Percentiles rank a stretch among this genome's conserved stretches.
These are phyloP conservation scores for Podaxis sp. DNA, from an alignment of 768 basidiomycete species.

Conservation along the genomic window DNA sequence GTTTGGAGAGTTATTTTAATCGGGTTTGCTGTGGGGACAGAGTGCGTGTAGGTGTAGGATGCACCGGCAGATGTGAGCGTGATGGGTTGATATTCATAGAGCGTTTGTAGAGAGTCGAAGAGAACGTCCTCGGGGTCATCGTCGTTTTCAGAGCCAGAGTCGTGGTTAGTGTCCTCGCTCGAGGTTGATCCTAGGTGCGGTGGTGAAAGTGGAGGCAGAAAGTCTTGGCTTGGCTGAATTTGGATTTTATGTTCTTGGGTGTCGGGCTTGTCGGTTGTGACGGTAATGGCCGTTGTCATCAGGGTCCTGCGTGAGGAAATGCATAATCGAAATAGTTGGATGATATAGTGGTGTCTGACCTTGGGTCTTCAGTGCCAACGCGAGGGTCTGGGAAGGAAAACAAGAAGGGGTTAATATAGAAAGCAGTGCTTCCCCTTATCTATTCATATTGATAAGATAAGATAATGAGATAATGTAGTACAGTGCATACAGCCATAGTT, in stretches of 20 bases:
- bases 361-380: background rate
- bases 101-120: slow-evolving; percentile 56
- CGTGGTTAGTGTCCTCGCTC: background rate
- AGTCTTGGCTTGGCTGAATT: background rate
- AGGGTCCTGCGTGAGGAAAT: background rate
- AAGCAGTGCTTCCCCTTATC: too few relatives aligned
- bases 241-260: background rate
- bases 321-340: background rate
- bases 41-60: slow-evolving; percentile 44
- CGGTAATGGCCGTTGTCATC: background rate
- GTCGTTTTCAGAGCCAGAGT: background rate
- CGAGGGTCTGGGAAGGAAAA: background rate
- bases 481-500: too few relatives aligned
- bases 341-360: background rate
- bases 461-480: background rate
- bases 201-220: background rate
- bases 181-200: background rate
- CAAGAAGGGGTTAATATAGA: too few relatives aligned
- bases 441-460: slow-evolving; percentile 3
- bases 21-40: slow-evolving; percentile 19
- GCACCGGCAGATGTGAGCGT: slow-evolving; percentile 57
- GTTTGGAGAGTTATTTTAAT: slow-evolving; percentile 45
- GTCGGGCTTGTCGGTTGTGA: background rate
- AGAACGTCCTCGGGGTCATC: slow-evolving; percentile 65
- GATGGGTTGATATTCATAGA: slow-evolving; percentile 65